These are phyloP conservation scores for Glycine tomentella DNA, from an alignment of 306 rosid genomes.

Conservation along the genomic window DNA sequence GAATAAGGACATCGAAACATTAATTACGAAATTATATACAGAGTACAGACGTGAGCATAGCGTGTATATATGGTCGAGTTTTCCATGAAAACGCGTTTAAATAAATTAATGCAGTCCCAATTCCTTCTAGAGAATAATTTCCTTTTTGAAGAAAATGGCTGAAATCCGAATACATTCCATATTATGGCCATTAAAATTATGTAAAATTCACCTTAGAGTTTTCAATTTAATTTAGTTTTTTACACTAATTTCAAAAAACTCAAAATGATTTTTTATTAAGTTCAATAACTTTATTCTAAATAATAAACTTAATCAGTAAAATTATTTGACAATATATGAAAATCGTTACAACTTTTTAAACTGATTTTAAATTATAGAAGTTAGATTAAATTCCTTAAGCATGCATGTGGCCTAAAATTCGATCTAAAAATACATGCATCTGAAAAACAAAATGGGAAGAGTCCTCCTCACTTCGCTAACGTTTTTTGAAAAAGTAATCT, in stretches of 20 bases:
- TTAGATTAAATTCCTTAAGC: neutral
- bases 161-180: neutral
- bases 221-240: too few species aligned
- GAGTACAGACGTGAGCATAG: too few species aligned
- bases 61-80: neutral
- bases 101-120: neutral
- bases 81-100: slow-evolving; percentile 31
- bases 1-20: neutral
- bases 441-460: neutral
- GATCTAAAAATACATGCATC: neutral
- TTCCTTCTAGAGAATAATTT: neutral
- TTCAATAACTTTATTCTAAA: neutral
- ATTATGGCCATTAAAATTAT: too few species aligned
- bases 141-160: neutral
- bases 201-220: too few species aligned
- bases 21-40: neutral
- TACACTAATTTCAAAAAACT: too few species aligned
- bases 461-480: neutral
- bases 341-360: neutral
- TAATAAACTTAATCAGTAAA: neutral
- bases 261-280: too few species aligned
- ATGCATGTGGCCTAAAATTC: neutral
- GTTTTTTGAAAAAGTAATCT: neutral
- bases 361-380: neutral
- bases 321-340: neutral